Base-by-base conservation (phyloP, 257 asterid species). In the Gentiana macrophylla region DNA sequence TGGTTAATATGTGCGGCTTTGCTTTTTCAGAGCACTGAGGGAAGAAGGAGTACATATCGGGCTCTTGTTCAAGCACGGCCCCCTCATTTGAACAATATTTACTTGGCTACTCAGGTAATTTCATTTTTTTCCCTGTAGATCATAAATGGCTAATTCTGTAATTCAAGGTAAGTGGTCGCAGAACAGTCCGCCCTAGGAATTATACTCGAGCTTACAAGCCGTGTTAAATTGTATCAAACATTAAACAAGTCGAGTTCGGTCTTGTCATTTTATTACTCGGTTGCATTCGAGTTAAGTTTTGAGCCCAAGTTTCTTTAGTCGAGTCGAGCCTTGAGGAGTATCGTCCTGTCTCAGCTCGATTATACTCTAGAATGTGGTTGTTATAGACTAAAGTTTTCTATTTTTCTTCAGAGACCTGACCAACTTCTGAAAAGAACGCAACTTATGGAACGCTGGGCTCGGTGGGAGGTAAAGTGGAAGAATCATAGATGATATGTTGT, bases 381-480 rank as follows among this genome's bases (percentile, higher is more conserved):
- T 15, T 15, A 15, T 15, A 33, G 37, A 35, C 64, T 58, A 45
- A 44, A 35, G 46, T 12, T 24, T 11, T 33, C 51, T 54, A 32
- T 52, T 46, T 13, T 57, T 43, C 52, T 74, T 78, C 79, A 87
- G 98, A 91, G 98, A 75, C 98, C 98, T 49, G 98, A 84, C 34
- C 96, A 84, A 69, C 97, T 91, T 71, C 71, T 91, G 56, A 83
- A 84, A 73, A 82, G 98, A 78, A 84, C 94, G 72, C 98, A 91
- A 73, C 98, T 91, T 59, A 91, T 79, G 97, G 98, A 87, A 63
- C 96, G 97, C 47, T 91, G 97, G 98, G 94, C 95, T 67, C 77
- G 95, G 82, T 75, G 97, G 90, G 98, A 91, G 98, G 98, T 91
- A 80, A 61, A 81, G 55, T 62, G 65, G 76, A 67, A 62, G 64